These are phyloP conservation scores for Claviceps sp. DNA, from an alignment of 2,329 filamentous ascomycete genomes.

Conservation along the genomic window DNA sequence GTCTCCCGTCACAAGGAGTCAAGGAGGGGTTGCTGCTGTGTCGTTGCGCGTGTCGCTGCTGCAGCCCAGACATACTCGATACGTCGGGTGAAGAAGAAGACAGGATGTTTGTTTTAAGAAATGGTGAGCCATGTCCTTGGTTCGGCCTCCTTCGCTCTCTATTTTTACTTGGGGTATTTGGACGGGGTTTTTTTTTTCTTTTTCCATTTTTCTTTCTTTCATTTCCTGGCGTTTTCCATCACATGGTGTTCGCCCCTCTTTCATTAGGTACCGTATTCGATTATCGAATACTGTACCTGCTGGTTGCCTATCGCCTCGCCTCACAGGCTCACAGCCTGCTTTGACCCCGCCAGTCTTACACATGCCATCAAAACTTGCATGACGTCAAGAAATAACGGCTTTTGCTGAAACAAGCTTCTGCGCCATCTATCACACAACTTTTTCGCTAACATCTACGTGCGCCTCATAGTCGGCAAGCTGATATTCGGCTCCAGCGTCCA, in stretches of 20 bases:
- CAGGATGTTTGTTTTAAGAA: conserved; percentile 29
- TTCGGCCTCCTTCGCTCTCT: neutral
- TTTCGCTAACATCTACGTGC: neutral
- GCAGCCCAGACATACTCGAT: neutral
- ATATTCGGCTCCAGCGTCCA: conserved; percentile 80
- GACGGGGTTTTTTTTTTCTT: neutral
- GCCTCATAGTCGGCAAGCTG: conserved; percentile 64
- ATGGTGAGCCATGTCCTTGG: conserved; percentile 23
- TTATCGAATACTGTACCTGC: too few relatives aligned
- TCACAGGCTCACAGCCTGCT: too few relatives aligned
- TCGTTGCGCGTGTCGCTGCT: neutral
- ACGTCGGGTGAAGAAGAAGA: neutral
- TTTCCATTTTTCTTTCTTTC: neutral
- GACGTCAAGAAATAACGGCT: too few relatives aligned
- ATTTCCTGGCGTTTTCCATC: neutral
- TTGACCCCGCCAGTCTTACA: too few relatives aligned
- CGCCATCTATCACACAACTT: neutral
- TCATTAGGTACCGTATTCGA: too few relatives aligned
- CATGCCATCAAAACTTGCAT: too few relatives aligned
- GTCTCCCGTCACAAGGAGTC: neutral
- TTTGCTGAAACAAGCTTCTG: neutral
- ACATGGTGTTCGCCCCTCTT: too few relatives aligned
- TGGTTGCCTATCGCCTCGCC: too few relatives aligned
- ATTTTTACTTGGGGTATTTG: neutral
- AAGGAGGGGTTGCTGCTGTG: neutral